Base-by-base conservation (phyloP, 2,329 filamentous ascomycete genomes). In the Cytospora piceae region DNA sequence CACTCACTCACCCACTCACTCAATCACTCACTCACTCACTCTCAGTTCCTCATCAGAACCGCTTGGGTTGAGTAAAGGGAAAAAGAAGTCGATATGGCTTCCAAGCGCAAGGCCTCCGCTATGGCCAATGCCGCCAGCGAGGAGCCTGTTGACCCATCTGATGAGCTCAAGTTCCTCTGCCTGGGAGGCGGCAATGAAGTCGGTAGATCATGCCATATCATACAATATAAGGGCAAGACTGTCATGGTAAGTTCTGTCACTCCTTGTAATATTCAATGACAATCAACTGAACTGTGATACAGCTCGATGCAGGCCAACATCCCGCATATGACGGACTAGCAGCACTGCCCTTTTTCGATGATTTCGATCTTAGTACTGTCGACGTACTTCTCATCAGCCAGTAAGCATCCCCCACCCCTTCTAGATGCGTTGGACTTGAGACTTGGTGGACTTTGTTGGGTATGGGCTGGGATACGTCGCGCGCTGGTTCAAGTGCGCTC, bases 181-280 rank as follows among this genome's bases (percentile, higher is more conserved):
- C 82, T 99, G 46, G 95, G 95, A 68, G 95, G 95, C 68, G 95
- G 95, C 71, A 98, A 97, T 77, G 95, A 99, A 79, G 95, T 99
- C 68, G 95, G 95, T 62, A 86, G 95, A 70, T 98, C 95, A 70
- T 98, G 95, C 78, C 95, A 99, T 76, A 97, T 99, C 72, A 89
- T 99, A 67, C 93, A 98, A 75, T 99, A 99, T 85, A 99, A 98
- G 80, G 95, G 95, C 68, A 99, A 99, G 79, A 98, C 94, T 7
- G 93, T 99, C 71, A 99, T 99, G 95, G 93, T 96, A 82, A 71
- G 87, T 76, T 22, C 72, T 74, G 61, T 7, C 24, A 22, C 54
- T 46, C 61, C 27, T 24, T 34, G 53, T 22, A 27, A 24, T 17
- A 34, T 27, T 9, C n/a, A 51, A 61, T 65, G 29, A 68, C 32